Base-by-base conservation (phyloP, 2,329 filamentous ascomycete genomes). In the Fusarium pseudoanthophilum region DNA sequence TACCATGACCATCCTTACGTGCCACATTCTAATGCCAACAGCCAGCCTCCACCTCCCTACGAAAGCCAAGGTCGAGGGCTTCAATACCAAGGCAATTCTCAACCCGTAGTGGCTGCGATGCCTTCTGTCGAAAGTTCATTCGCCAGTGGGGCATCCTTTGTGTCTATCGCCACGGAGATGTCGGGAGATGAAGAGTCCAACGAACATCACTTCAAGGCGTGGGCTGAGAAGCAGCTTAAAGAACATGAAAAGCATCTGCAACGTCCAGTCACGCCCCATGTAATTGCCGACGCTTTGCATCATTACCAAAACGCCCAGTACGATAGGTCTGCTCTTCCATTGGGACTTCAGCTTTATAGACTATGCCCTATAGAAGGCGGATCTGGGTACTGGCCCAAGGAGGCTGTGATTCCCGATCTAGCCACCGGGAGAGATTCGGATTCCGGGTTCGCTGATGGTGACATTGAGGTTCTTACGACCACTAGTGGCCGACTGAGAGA, bases 351-450 rank as follows among this genome's bases (percentile, higher is more conserved):
- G 26, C 15, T 49, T 3, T 5, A 16, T 11, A 49, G 28, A 21
- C 28, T 49, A 15, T 21, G 3, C 11, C n/a, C 15, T 24, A 15
- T 24, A 13, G n/a, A 13, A 26, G 16, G n/a, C 7, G 10, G 5
- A 8, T 1, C 16, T 13, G n/a, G 11, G 42, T 8, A 7, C 16
- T 18, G 2, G 16, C 1, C 10, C 7, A 4, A 26, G 7, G 1
- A 45, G 16, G 5, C 42, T 5, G 42, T 45, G 0, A 26, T 49
- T n/a, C 46, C 46, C 2, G 20, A 16, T 11, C 11, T 13, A 21
- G 37, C 11, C 5, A 0, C 13, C 4, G 26, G n/a, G 20, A 14
- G 26, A 48, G 14, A 32, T 5, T 0, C 14, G 6, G 11, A 7
- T 20, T 48, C 20, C n/a, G 1, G 2, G 5, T 48, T 48, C 26